Base-by-base conservation (phyloP, 371 early-diverging fungal genomes). In the Circinella umbellata region DNA sequence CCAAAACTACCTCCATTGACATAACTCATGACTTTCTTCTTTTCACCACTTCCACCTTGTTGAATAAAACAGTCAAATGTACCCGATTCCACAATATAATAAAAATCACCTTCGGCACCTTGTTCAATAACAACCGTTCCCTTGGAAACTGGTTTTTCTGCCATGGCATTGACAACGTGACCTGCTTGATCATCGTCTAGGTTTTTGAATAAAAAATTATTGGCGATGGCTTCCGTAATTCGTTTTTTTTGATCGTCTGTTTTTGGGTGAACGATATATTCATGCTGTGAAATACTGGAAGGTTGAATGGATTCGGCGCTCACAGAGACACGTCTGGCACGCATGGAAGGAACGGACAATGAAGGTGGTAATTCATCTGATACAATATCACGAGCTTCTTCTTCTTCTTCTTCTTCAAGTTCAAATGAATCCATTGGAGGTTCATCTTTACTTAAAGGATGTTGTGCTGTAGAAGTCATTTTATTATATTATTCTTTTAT, bases 61-160 rank as follows among this genome's bases (percentile, higher is more conserved):
- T 85, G 75, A 74, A 98, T 94, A 75, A 91, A 92, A 61, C 98
- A 95, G 70, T 98, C 98, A 76, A 99, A 88, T 18, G 91, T 86
- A 57, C 99, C 99, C 13, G 87, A 88, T 76, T 99, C 99, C 46
- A 99, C 98, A 48, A 98, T 93, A 79, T 99, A 99, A 79, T 99
- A 99, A 80, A 86, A 98, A 84, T 98, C 98, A 54, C 98, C 99
- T 18, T 94, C 92, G 46, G 90, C 99, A 54, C 98, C 99, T 82
- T 99, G 99, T 55, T 87, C 89, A 71, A 99, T 98, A 42, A 99
- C 91, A 60, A 82, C 87, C 70, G 90, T 91, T 15, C 90, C 92
- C 17, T 82, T 61, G 36, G 71, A 39, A 27, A 96, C 90, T n/a
- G 79, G 80, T 79, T 96, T 96, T 77, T 97, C 97, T 42, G 88